Percentiles rank a stretch among this genome's conserved stretches.
These are phyloP conservation scores for Daldinia sp. DNA, from an alignment of 2,329 filamentous ascomycete species.

Conservation along the genomic window DNA sequence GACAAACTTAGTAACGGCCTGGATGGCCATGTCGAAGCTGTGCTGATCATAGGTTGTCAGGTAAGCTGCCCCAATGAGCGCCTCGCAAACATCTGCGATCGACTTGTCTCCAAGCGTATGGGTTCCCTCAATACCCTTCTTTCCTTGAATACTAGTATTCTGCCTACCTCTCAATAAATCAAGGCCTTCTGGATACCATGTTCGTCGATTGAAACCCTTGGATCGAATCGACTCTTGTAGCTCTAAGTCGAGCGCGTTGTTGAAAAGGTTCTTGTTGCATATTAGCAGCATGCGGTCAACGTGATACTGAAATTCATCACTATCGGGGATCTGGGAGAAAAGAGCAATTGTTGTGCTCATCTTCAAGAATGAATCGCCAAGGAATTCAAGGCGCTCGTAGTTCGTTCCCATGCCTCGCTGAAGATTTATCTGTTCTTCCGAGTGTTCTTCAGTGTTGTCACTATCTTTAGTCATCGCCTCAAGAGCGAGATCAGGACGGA, in stretches of 20 bases:
- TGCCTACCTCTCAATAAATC: conserved; percentile 77
- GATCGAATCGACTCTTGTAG: conserved; percentile 81
- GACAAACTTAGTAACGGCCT: conserved; percentile 74
- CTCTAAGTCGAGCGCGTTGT: conserved; percentile 73
- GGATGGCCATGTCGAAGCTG: conserved; percentile 65
- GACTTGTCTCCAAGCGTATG: conserved; percentile 87
- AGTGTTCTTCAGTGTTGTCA: conserved; percentile 80
- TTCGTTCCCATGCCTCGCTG: conserved; percentile 90
- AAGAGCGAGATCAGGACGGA: conserved; percentile 75
- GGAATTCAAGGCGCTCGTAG: conserved; percentile 92
- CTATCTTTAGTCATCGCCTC: conserved; percentile 95
- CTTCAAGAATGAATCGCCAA: conserved; percentile 94
- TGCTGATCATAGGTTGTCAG: conserved; percentile 55
- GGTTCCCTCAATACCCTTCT: conserved; percentile 58
- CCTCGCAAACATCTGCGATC: conserved; percentile 93
- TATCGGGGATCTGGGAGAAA: conserved; percentile 77
- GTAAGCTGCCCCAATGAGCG: conserved; percentile 87
- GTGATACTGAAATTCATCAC: conserved; percentile 87
- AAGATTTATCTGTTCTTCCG: conserved; percentile 72
- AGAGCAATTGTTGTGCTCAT: conserved; percentile 92
- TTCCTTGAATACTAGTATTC: conserved; percentile 68
- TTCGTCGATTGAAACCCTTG: conserved; percentile 79
- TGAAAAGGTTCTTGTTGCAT: conserved; percentile 90
- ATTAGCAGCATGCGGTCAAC: conserved; percentile 89
- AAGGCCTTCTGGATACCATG: conserved; percentile 88